Conservation (phyloP, 345 rosid genomes). For the Gynandropsis gynandra region DNA sequence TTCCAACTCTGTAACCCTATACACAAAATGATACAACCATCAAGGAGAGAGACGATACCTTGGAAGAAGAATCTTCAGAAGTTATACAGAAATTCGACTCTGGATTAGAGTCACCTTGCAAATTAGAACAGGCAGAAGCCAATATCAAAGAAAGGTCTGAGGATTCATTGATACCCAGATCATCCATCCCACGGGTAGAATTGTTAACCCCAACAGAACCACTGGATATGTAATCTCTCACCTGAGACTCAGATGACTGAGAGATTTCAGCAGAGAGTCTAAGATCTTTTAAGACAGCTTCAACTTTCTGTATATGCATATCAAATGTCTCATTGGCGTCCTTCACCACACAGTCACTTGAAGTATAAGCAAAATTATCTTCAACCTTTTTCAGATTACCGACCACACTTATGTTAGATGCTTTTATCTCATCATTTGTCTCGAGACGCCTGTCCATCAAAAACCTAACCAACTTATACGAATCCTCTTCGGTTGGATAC, state of each 20-base stretch:
- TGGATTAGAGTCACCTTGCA: background rate
- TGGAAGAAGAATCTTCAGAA: constrained; percentile 21
- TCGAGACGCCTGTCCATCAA: constrained; percentile 60
- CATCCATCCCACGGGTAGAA: constrained; percentile 19
- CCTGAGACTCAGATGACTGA: constrained; percentile 20
- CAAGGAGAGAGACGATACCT: constrained; percentile 35
- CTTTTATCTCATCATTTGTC: constrained; percentile 24
- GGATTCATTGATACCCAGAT: constrained; percentile 12
- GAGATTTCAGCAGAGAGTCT: constrained; percentile 29
- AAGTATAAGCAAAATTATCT: constrained; percentile 11
- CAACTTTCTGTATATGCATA: constrained; percentile 38
- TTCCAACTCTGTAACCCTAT: background rate
- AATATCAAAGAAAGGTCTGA: constrained; percentile 13
- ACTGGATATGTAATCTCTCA: constrained; percentile 15
- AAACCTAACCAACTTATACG: constrained; percentile 53
- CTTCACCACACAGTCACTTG: constrained; percentile 19
- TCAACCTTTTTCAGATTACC: constrained; percentile 21
- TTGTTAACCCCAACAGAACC: constrained; percentile 14
- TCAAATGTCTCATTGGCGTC: constrained; percentile 29
- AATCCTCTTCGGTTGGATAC: constrained; percentile 69
- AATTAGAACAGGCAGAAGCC: constrained; percentile 5
- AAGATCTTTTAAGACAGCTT: constrained; percentile 37
- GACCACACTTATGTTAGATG: constrained; percentile 27
- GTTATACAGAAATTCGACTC: background rate
- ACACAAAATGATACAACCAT: background rate